Base-by-base conservation (phyloP, 176 grass and related monocot genomes). In the Cocos nucifera region DNA sequence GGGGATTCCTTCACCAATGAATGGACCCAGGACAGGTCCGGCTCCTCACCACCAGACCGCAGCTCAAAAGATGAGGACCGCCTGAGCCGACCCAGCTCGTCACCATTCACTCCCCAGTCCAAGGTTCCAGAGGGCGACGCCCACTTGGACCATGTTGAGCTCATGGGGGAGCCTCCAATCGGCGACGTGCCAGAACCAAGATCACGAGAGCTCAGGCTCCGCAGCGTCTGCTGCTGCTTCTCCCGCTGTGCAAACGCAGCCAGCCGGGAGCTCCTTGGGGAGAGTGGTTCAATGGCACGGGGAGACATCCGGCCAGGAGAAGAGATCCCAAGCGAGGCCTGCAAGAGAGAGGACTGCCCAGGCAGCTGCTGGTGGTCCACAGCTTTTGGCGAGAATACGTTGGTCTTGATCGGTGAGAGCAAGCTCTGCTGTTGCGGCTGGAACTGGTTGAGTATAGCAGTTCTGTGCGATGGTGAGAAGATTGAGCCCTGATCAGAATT, bases 391-490 rank as follows among this genome's bases (percentile, higher is more conserved):
- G 86, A 81, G 77, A 81, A 86, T 57, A 69, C 74, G 39, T 76
- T 76, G 15, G 87, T 91, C 62, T 83, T 86, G 67, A 91, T 91
- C 3, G 87, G 87, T 51, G 87, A 91, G 55, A 91, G 82, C 8
- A 93, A 56, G 67, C 75, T 81, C 52, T 88, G 89, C 77, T 87
- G 83, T 67, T 88, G 89, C 65, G 88, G 89, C 78, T 95, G 89
- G 49, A 95, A 89, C 70, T 95, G 89, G 61, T 82, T 79, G 22
- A 95, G 78, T 17, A 89, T 81, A 58, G 78, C 81, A 81, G 71
- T 59, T 67, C 79, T 95, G 67, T 95, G 84, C 3, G 85, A 95
- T 19, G 89, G 81, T 4, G 81, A 89, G 56, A 88, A 89, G 22
- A 82, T 71, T 50, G 75, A 57, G 35, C 83, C 89, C 66, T 95